phyloP scores from a whole-genome alignment of 2,329 filamentous ascomycete genomes.

The Magnaporthiopsis incrustans region DNA sequence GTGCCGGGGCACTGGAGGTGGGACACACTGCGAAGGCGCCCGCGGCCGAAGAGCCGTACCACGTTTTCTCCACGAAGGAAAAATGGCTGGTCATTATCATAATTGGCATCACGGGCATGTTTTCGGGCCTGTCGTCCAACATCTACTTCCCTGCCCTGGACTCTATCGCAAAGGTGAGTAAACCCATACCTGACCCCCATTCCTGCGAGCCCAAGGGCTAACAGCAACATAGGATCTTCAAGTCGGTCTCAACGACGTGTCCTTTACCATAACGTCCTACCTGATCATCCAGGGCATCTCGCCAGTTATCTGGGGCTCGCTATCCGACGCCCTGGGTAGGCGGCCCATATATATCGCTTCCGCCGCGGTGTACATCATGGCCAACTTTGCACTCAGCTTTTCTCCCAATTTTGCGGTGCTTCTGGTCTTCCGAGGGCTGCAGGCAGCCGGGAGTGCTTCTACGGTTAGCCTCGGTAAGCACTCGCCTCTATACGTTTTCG shows the following conservation, averaged over 20 bases:
- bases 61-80: slow-evolving; percentile 27
- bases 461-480: slow-evolving; percentile 36
- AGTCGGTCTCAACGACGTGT: slow-evolving; percentile 23
- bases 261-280: slow-evolving; percentile 36
- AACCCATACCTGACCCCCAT: neutral
- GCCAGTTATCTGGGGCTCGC: slow-evolving; percentile 38
- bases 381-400: slow-evolving; percentile 37
- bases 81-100: slow-evolving; percentile 40
- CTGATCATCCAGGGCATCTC: slow-evolving; percentile 42
- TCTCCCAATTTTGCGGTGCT: slow-evolving; percentile 33
- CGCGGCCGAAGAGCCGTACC: slow-evolving; percentile 16
- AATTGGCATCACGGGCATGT: slow-evolving; percentile 40
- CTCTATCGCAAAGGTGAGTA: slow-evolving; percentile 24
- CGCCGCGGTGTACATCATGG: slow-evolving; percentile 36
- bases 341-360: slow-evolving; percentile 35
- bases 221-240: slow-evolving; percentile 17
- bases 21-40: neutral
- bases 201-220: neutral
- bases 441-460: slow-evolving; percentile 38
- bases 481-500: too few relatives aligned
- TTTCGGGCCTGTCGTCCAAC: slow-evolving; percentile 43
- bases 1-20: neutral
- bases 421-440: slow-evolving; percentile 36
- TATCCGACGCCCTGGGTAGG: slow-evolving; percentile 38
- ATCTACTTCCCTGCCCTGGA: slow-evolving; percentile 41